phyloP scores from a whole-genome alignment of 1,284 basidiomycete species.

The Irpex rosettiformis region DNA sequence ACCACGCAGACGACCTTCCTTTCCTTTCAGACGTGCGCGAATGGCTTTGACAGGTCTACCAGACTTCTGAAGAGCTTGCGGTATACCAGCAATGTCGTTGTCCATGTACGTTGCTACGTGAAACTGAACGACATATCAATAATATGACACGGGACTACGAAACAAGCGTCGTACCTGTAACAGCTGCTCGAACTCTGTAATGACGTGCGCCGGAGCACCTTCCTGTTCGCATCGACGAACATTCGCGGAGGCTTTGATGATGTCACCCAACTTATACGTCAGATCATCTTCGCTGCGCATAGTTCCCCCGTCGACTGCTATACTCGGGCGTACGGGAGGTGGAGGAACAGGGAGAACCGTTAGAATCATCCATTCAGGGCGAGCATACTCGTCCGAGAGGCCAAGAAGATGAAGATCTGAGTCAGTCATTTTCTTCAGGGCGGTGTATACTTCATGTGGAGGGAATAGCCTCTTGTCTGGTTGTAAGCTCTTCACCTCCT shows the following conservation, averaged over 20 bases:
- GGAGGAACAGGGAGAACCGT: conserved; percentile 98
- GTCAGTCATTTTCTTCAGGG: conserved; percentile 91
- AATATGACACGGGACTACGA: not conserved
- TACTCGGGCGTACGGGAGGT: conserved; percentile 96
- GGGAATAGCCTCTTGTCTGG: conserved; percentile 89
- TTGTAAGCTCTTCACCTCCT: conserved; percentile 83
- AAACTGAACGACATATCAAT: conserved; percentile 50
- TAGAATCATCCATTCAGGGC: conserved; percentile 99
- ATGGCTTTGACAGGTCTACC: conserved; percentile 98
- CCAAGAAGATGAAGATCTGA: conserved; percentile 91
- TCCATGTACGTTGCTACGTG: conserved; percentile 99
- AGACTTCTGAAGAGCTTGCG: conserved; percentile 96
- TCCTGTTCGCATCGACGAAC: conserved; percentile 94
- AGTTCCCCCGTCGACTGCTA: conserved; percentile 93
- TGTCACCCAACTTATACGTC: conserved; percentile 97
- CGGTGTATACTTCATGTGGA: conserved; percentile 87
- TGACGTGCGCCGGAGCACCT: conserved; percentile 94
- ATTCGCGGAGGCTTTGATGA: conserved; percentile 93
- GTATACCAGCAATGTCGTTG: conserved; percentile 98
- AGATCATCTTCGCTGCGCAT: conserved; percentile 98
- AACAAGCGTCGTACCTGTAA: conserved; percentile 61
- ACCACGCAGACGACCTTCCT: conserved; percentile 96
- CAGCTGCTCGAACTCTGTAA: conserved; percentile 95
- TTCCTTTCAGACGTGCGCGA: conserved; percentile 96
- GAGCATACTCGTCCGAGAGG: conserved; percentile 92